phyloP scores from a whole-genome alignment of 768 basidiomycete genomes.

The Tylopilus sp. region DNA sequence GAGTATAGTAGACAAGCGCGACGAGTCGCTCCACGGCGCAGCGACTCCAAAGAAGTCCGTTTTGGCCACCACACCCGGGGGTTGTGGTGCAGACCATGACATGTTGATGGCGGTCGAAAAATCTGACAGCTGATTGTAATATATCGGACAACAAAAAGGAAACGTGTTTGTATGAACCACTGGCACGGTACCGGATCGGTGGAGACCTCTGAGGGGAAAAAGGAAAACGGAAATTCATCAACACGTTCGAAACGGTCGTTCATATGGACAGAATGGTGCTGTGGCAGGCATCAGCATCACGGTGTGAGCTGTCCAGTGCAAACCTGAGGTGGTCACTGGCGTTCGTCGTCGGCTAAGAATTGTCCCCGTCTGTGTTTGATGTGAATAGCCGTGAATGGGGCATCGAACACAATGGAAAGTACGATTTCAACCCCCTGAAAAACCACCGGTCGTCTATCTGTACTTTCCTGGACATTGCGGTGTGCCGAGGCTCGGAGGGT shows the following conservation, averaged over 20 bases:
- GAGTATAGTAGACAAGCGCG: background rate
- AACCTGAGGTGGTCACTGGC: background rate
- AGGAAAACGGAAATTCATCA: slow-evolving; percentile 1
- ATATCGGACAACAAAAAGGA: background rate
- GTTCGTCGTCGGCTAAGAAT: background rate
- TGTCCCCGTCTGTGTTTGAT: slow-evolving; percentile 1
- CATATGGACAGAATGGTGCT: background rate
- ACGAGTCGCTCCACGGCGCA: background rate
- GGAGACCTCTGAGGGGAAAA: background rate
- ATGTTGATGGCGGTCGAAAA: slow-evolving; percentile 9
- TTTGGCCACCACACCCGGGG: slow-evolving; percentile 5
- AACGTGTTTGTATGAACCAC: slow-evolving; percentile 3
- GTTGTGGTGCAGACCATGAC: slow-evolving; percentile 10
- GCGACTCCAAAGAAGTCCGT: background rate
- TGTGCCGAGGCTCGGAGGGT: background rate
- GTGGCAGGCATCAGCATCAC: slow-evolving; percentile 13
- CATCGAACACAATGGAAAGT: background rate
- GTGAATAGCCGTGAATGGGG: background rate
- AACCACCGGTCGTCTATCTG: slow-evolving; percentile 14
- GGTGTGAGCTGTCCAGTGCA: background rate
- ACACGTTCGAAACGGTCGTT: slow-evolving; percentile 9
- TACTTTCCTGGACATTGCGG: slow-evolving; percentile 2
- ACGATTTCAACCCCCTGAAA: slow-evolving; percentile 9
- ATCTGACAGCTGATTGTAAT: slow-evolving; percentile 19
- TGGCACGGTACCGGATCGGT: background rate